Percentiles rank a stretch among this genome's conserved stretches.
Conservation (phyloP, 2,329 filamentous ascomycete species). For the Penicillium sp. region DNA sequence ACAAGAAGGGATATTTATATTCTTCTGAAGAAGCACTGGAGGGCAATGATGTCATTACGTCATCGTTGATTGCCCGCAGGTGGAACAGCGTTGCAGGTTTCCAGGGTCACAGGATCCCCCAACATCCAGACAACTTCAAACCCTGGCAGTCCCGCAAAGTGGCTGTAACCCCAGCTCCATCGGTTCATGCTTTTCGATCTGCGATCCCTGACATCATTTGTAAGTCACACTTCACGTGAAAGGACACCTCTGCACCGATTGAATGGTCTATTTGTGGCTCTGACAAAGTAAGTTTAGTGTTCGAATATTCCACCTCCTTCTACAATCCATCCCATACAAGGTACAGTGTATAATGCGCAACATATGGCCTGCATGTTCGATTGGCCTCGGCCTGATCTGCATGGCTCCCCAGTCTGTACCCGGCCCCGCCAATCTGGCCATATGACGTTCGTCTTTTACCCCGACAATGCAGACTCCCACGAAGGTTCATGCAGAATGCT, state of each 20-base stretch:
- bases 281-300: background rate
- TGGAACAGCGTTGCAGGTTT: background rate
- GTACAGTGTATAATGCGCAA: too few relatives aligned
- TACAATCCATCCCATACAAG: too few relatives aligned
- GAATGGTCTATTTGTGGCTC: background rate
- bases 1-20: constrained; percentile 1
- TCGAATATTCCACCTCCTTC: background rate
- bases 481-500: too few relatives aligned
- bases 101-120: background rate
- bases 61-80: background rate
- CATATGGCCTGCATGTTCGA: background rate
- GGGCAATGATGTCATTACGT: constrained; percentile 4
- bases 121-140: background rate
- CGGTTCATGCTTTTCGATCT: background rate
- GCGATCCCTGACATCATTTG: background rate
- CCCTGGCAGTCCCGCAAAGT: background rate
- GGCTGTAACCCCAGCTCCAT: background rate
- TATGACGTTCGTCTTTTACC: background rate
- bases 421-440: background rate
- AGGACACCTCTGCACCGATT: background rate
- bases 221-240: background rate
- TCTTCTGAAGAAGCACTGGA: background rate
- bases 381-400: background rate
- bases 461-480: too few relatives aligned
- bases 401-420: background rate